Conservation (phyloP, 371 early-diverging fungal species). For the Nosema muscidifuracis region DNA sequence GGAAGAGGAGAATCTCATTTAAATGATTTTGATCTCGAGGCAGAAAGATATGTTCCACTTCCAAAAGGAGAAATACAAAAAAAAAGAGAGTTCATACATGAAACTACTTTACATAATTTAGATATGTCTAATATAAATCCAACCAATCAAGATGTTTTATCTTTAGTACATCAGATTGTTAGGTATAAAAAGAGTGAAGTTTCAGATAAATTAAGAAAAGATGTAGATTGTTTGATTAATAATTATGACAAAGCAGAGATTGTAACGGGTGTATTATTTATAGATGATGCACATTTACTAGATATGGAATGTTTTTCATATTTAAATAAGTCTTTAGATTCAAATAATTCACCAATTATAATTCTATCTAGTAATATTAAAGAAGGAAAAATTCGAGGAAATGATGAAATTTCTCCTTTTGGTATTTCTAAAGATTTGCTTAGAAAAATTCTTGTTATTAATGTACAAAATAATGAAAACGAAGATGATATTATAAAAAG, state of each 20-base stretch:
- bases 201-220: constrained; percentile 39
- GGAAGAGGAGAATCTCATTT: constrained; percentile 56
- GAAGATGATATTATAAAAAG: constrained; percentile 29
- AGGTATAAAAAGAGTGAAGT: constrained; percentile 39
- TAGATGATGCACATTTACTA: constrained; percentile 53
- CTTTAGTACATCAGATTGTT: constrained; percentile 27
- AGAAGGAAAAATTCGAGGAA: neutral
- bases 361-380: constrained; percentile 42
- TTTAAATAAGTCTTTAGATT: constrained; percentile 39
- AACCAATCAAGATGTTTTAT: constrained; percentile 40
- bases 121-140: constrained; percentile 48
- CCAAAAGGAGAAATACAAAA: constrained; percentile 53
- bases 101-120: constrained; percentile 54
- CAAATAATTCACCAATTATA: constrained; percentile 36
- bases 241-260: constrained; percentile 46
- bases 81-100: constrained; percentile 50
- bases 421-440: constrained; percentile 45
- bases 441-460: constrained; percentile 33
- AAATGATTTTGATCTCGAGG: constrained; percentile 61
- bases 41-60: constrained; percentile 55
- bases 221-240: constrained; percentile 47
- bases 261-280: constrained; percentile 51
- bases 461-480: neutral
- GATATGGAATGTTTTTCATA: constrained; percentile 49
- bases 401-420: constrained; percentile 18